Evolutionary conservation across 1,284 basidiomycete genomes (phyloP).

Genomic region (Fomitopsis betulina): DNA sequence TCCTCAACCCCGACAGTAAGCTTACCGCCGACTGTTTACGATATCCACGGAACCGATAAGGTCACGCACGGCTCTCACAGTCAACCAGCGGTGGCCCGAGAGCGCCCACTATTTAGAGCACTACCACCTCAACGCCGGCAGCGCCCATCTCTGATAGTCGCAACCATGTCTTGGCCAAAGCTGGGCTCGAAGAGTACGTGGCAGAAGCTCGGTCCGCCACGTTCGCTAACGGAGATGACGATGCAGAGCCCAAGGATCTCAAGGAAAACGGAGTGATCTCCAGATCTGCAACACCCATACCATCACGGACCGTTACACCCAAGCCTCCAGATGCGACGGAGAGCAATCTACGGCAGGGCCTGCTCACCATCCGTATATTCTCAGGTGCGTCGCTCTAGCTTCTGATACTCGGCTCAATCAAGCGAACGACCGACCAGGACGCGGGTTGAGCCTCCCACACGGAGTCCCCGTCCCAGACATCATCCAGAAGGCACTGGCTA

Average conservation of each 20-base stretch:
- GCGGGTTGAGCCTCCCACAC: slow-evolving; percentile 70
- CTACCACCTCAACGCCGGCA: slow-evolving; percentile 4
- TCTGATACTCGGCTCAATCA: slow-evolving; percentile 1
- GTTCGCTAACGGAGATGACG: neutral
- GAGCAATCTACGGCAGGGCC: slow-evolving; percentile 65
- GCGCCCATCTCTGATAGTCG: slow-evolving; percentile 9
- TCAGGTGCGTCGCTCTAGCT: slow-evolving; percentile 50
- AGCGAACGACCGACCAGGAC: slow-evolving; percentile 37
- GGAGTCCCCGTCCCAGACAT: slow-evolving; percentile 78
- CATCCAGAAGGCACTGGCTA: slow-evolving; percentile 80
- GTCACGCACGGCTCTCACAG: slow-evolving; percentile 1
- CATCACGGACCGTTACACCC: slow-evolving; percentile 67
- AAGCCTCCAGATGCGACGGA: slow-evolving; percentile 48
- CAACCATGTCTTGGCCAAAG: slow-evolving; percentile 24
- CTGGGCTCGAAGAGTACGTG: slow-evolving; percentile 23
- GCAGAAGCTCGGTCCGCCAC: neutral
- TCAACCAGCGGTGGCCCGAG: slow-evolving; percentile 1
- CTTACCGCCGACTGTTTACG: neutral
- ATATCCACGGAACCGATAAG: slow-evolving; percentile 2
- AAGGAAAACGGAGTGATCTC: slow-evolving; percentile 66
- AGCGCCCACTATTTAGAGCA: slow-evolving; percentile 8
- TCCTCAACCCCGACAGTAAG: too few relatives aligned
- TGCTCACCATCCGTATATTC: slow-evolving; percentile 86
- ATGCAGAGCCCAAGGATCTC: slow-evolving; percentile 56
- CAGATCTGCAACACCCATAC: slow-evolving; percentile 70